Base-by-base conservation (phyloP, 495 filamentous ascomycete genomes). In the Staphylotrichum tortipilum region DNA sequence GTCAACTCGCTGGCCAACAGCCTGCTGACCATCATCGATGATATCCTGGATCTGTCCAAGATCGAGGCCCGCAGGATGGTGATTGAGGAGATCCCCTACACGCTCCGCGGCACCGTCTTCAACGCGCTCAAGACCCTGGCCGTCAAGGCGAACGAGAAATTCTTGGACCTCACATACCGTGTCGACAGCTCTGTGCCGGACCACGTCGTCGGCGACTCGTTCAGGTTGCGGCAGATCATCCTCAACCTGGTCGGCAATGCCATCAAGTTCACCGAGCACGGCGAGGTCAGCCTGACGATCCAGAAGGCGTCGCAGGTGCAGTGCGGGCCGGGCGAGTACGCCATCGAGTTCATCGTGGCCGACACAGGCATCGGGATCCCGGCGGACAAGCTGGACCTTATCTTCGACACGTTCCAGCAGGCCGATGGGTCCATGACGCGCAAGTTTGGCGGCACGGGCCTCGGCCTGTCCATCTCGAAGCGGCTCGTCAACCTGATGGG, bases 21-120 rank as follows among this genome's bases (percentile, higher is more conserved):
- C 72, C 71, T 99, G 54, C 68, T 99, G 61, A 99, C 94, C 17
- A 97, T 99, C 58, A 97, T 99, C 63, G 92, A 99, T 64, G 92
- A 99, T 66, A 97, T 99, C 58, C 77, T 99, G 53, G 92, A 99
- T 78, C 86, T 99, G 53, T 95, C 89, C 7, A 99, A 99, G 82
- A 99, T 99, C 55, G 92, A 99, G 68, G 92, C 92, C 22, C 91
- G 96, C 64, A 83, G 92, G n/a, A 97, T 99, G 94, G 87, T 95
- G 17, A 94, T 99, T 72, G 92, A 99, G 61, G 88, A 91, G 61
- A 96, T 97, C 57, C 90, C 89, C 11, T 99, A 96, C 69, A 96
- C 94, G 0, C 75, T 97, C 44, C 82, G 92, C 36, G 88, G 90
- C 39, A 94, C 89, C 6, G 89, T 99, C 22, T 99, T 99, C 79